phyloP scores from a whole-genome alignment of 768 basidiomycete genomes.

The Tylopilus cervinicoccineus region DNA sequence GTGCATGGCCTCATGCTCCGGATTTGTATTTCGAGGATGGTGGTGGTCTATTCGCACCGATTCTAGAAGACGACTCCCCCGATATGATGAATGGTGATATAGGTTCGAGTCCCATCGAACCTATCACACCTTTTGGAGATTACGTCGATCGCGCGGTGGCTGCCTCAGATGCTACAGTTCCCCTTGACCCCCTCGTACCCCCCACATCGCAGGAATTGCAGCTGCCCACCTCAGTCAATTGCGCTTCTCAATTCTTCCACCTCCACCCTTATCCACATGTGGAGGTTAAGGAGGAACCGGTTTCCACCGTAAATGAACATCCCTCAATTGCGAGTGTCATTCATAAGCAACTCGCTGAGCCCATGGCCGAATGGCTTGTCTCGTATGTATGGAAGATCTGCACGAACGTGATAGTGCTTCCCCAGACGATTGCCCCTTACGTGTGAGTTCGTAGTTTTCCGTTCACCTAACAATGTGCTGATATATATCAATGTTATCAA shows the following conservation, averaged over 20 bases:
- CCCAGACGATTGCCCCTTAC: conserved; percentile 47
- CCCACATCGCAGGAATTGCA: conserved; percentile 15
- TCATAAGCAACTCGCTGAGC: conserved; percentile 73
- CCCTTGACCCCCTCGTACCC: conserved; percentile 22
- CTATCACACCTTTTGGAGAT: conserved; percentile 72
- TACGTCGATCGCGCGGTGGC: conserved; percentile 72
- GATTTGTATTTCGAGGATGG: conserved; percentile 26
- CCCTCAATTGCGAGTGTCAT: conserved; percentile 38
- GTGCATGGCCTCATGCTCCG: conserved; percentile 16
- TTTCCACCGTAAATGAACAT: conserved; percentile 40
- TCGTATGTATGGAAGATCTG: conserved; percentile 81
- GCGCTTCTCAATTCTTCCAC: conserved; percentile 22
- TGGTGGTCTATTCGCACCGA: conserved; percentile 49
- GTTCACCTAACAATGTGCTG: conserved; percentile 2
- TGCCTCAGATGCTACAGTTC: conserved; percentile 29
- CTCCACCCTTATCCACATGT: conserved; percentile 13
- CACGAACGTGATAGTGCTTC: conserved; percentile 64
- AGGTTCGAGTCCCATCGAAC: conserved; percentile 67
- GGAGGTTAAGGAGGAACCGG: conserved; percentile 21
- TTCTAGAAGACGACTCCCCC: conserved; percentile 64
- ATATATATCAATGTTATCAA: conserved; percentile 12
- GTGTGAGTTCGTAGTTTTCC: conserved; percentile 41
- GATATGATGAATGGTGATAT: conserved; percentile 48
- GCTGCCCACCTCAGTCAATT: conserved; percentile 24
- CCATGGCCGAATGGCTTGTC: conserved; percentile 76